Evolutionary conservation across 257 asterid species (phyloP).

Genomic region (Oldenlandia corymbosa): DNA sequence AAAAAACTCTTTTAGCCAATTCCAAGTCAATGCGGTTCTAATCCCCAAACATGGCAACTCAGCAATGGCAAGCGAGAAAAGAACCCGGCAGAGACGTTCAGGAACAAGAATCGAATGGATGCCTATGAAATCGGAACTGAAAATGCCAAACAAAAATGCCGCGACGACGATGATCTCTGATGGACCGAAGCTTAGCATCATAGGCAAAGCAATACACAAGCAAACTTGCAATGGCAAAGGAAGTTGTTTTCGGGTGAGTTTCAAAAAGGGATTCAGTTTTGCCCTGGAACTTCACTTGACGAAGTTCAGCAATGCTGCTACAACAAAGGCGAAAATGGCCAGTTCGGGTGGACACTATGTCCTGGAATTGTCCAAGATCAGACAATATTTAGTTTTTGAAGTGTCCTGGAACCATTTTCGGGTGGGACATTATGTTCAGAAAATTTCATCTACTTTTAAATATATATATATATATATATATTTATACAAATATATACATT

Average conservation of each 20-base stretch:
- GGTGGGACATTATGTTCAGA: too few species aligned
- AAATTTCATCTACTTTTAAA: too few species aligned
- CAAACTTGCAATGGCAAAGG: constrained; percentile 3
- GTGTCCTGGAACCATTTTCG: too few species aligned
- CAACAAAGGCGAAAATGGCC: constrained; percentile 1
- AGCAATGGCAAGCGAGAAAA: not conserved
- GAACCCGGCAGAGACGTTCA: not conserved
- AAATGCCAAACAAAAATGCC: not conserved
- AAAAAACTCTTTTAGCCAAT: not conserved
- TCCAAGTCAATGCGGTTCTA: not conserved
- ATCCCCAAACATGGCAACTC: not conserved
- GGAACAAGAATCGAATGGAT: constrained; percentile 5
- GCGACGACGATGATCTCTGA: too few species aligned
- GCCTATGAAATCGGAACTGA: not conserved
- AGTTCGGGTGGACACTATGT: not conserved
- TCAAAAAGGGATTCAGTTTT: constrained; percentile 8
- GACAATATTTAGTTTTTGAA: too few species aligned
- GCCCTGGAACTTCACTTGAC: constrained; percentile 16
- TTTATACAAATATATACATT: too few species aligned
- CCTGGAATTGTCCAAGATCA: constrained; percentile 2
- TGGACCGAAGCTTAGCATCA: not conserved
- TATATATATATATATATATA: too few species aligned
- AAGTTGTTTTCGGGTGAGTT: constrained; percentile 13
- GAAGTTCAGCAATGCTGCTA: not conserved
- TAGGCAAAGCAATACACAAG: not conserved